Conservation (phyloP, 2,329 filamentous ascomycete genomes). For the Curvularia sp. region DNA sequence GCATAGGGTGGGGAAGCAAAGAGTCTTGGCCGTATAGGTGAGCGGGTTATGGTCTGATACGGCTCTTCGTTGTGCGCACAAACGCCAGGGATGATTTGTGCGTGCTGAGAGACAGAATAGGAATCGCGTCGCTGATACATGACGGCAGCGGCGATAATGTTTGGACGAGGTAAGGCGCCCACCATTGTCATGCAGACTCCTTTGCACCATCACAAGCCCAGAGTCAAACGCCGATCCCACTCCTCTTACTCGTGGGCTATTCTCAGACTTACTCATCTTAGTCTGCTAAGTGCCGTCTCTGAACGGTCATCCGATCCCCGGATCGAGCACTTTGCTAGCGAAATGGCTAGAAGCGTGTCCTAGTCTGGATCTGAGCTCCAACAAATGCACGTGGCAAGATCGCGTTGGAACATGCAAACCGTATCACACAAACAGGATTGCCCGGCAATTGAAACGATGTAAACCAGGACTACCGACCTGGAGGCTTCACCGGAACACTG, state of each 20-base stretch:
- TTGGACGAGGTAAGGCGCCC: constrained; percentile 8
- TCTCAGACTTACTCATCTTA: neutral
- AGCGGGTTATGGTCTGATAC: constrained; percentile 9
- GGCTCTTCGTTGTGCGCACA: constrained; percentile 4
- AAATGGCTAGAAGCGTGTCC: neutral
- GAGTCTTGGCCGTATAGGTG: constrained; percentile 8
- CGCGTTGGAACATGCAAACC: constrained; percentile 1
- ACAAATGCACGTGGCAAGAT: constrained; percentile 1
- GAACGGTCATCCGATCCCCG: constrained; percentile 1
- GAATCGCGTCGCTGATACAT: constrained; percentile 1
- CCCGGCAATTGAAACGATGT: constrained; percentile 1
- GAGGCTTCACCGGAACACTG: constrained; percentile 11
- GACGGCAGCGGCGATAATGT: constrained; percentile 14
- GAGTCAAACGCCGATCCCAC: constrained; percentile 4
- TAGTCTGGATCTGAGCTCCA: neutral
- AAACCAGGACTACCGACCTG: constrained; percentile 6
- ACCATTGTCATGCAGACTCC: constrained; percentile 11
- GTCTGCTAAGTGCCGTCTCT: neutral
- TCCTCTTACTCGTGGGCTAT: constrained; percentile 4
- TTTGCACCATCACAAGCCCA: constrained; percentile 11
- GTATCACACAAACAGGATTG: neutral
- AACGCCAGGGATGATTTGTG: neutral
- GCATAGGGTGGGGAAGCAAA: constrained; percentile 9
- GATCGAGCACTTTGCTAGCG: neutral
- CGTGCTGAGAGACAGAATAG: constrained; percentile 1